Evolutionary conservation across 345 rosid species (phyloP).

Genomic region (Eucalyptus curtisii): DNA sequence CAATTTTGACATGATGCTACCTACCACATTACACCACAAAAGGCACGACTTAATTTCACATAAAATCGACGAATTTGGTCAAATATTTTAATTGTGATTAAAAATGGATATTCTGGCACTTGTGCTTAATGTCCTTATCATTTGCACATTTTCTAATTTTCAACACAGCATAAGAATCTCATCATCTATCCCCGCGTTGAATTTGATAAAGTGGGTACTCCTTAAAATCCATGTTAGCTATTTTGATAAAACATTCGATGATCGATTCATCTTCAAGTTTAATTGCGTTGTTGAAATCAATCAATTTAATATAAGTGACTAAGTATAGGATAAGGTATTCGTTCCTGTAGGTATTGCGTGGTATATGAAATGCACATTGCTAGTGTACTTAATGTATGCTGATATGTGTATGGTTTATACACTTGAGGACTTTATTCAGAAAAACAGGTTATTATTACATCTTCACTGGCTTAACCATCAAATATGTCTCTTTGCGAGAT

Average conservation of each 20-base stretch:
- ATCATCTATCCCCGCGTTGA: background rate
- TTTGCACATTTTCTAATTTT: background rate
- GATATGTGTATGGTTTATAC: background rate
- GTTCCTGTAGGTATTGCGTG: background rate
- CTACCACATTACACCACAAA: background rate
- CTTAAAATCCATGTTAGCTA: background rate
- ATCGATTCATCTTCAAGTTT: background rate
- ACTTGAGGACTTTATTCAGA: background rate
- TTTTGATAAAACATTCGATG: background rate
- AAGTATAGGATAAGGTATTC: background rate
- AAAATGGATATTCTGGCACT: background rate
- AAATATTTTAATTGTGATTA: fast-evolving
- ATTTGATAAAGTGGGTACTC: background rate
- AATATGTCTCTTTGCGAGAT: too few relatives aligned
- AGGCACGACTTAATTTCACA: background rate
- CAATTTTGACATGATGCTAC: background rate
- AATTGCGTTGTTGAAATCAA: background rate
- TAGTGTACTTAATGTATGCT: background rate
- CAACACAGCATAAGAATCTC: background rate
- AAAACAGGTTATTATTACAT: background rate
- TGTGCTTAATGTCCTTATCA: background rate
- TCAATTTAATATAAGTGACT: background rate
- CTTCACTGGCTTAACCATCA: too few relatives aligned
- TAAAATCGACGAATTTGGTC: background rate
- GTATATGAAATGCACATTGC: too few relatives aligned